Conservation (phyloP, 345 rosid genomes). For the Heritiera littoralis region DNA sequence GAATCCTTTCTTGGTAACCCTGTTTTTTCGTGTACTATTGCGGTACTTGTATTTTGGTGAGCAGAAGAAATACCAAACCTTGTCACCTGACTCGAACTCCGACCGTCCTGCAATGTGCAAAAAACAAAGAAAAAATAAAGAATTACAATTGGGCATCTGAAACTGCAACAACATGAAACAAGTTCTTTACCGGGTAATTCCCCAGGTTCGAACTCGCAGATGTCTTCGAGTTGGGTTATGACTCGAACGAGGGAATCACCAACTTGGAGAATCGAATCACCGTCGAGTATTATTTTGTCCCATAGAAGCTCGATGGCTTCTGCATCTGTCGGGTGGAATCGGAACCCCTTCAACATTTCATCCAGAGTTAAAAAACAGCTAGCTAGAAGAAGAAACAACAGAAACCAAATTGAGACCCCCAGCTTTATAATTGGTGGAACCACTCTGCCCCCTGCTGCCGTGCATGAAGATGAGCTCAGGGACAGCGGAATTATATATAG, state of each 20-base stretch:
- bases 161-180: not conserved
- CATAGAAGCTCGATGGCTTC: conserved; percentile 2
- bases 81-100: conserved; percentile 11
- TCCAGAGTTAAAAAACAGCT: not conserved
- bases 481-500: not conserved
- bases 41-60: conserved; percentile 16
- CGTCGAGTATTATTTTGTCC: not conserved
- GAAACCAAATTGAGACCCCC: not conserved
- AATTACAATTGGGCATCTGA: not conserved
- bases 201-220: conserved; percentile 8
- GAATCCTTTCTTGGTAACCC: conserved; percentile 10
- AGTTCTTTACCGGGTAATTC: conserved; percentile 18
- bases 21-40: conserved; percentile 3
- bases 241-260: not conserved
- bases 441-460: not conserved
- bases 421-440: not conserved
- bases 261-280: conserved; percentile 14
- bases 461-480: not conserved
- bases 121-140: not conserved
- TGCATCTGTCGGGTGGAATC: conserved; percentile 16
- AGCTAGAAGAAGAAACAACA: not conserved
- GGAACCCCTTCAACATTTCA: conserved; percentile 16
- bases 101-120: not conserved
- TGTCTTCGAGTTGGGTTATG: conserved; percentile 11
- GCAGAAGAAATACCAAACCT: conserved; percentile 14